Evolutionary conservation across 805 yeast species (phyloP).

Genomic region (Pichia insulana): DNA sequence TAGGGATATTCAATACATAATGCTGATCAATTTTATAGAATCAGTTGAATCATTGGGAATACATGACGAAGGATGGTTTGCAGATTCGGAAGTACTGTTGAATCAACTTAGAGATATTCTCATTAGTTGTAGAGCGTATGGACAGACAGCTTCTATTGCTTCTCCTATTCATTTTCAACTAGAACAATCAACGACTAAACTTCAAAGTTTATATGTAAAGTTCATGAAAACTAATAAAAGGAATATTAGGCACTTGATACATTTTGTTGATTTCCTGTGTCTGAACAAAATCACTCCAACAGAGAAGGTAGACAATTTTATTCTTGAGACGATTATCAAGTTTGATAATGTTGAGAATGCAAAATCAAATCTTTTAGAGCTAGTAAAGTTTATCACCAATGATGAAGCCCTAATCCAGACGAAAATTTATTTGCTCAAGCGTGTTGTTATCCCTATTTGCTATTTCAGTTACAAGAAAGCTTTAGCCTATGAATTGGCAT

Average conservation of each 20-base stretch:
- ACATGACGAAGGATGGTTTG: constrained; percentile 49
- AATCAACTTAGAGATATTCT: constrained; percentile 5
- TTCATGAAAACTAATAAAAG: constrained; percentile 10
- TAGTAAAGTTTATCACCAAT: constrained; percentile 42
- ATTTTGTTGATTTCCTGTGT: constrained; percentile 35
- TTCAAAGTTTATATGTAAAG: constrained; percentile 43
- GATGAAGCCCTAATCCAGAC: constrained; percentile 40
- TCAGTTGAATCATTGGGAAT: constrained; percentile 45
- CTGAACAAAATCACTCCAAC: constrained; percentile 39
- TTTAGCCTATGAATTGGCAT: constrained; percentile 19
- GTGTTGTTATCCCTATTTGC: constrained; percentile 57
- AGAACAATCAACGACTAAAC: constrained; percentile 55
- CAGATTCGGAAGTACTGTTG: constrained; percentile 38
- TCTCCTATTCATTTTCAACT: constrained; percentile 63
- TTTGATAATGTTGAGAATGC: constrained; percentile 39
- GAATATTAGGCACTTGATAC: constrained; percentile 28
- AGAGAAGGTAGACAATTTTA: constrained; percentile 42
- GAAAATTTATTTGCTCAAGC: constrained; percentile 51
- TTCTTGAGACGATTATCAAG: constrained; percentile 48
- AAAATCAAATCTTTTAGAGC: constrained; percentile 40
- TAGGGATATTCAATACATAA: constrained; percentile 47
- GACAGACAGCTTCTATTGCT: constrained; percentile 35
- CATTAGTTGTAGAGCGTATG: constrained; percentile 29
- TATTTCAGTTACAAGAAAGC: constrained; percentile 47
- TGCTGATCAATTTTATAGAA: constrained; percentile 68